Evolutionary conservation across 441 rosid species (phyloP).

Genomic region (Viola pubescens): DNA sequence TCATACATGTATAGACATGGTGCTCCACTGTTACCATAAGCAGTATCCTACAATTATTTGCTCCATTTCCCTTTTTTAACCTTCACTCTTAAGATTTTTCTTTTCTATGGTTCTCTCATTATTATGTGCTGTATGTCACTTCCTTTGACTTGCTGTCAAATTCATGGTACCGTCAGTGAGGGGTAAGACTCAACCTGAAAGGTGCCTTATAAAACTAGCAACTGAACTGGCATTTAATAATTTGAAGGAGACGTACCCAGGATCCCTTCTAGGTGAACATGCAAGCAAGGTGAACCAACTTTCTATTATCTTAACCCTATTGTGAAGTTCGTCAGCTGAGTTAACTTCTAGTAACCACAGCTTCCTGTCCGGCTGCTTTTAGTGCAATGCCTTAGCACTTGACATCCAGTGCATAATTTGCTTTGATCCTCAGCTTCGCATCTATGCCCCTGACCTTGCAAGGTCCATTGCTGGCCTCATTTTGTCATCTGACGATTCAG

Average conservation of each 20-base stretch:
- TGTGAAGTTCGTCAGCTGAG: no score
- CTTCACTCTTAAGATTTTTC: background rate
- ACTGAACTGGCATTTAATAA: slow-evolving; percentile 64
- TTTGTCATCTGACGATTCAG: slow-evolving; percentile 49
- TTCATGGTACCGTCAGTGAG: slow-evolving; percentile 9
- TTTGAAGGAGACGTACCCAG: slow-evolving; percentile 66
- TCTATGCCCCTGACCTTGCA: slow-evolving; percentile 84
- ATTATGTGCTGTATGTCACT: background rate
- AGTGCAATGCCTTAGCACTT: no score
- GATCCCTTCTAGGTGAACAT: slow-evolving; percentile 61
- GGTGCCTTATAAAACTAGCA: slow-evolving; percentile 47
- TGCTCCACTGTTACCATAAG: slow-evolving; percentile 57
- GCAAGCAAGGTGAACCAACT: slow-evolving; percentile 46
- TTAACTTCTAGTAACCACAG: no score
- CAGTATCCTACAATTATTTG: slow-evolving; percentile 39
- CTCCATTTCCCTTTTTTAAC: slow-evolving; percentile 12
- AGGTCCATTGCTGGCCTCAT: slow-evolving; percentile 73
- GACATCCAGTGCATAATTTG: no score
- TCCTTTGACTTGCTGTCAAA: slow-evolving; percentile 38
- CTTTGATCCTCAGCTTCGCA: slow-evolving; percentile 44
- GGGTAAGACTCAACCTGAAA: slow-evolving; percentile 35
- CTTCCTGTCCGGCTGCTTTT: no score
- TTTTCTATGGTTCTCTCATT: background rate
- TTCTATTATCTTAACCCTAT: no score
- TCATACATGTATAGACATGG: slow-evolving; percentile 40